Percentiles rank a stretch among this genome's conserved stretches.
These are phyloP conservation scores for Calendula officinalis DNA, from an alignment of 129 eudicot genomes.

Conservation along the genomic window DNA sequence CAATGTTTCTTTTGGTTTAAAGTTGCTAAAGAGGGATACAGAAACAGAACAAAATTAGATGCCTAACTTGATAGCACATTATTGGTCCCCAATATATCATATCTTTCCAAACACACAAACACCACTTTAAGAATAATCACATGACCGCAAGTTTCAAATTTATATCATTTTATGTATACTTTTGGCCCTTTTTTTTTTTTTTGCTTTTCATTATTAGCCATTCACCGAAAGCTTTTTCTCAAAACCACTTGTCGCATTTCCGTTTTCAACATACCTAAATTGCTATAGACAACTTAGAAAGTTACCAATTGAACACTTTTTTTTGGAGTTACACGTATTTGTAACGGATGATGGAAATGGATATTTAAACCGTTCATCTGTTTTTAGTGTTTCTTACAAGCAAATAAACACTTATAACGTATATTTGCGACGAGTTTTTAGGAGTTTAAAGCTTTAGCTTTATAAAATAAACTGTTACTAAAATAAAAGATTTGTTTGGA, in stretches of 20 bases:
- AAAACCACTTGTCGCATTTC: conserved; percentile 26
- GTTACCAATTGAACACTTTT: conserved; percentile 9
- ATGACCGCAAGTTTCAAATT: conserved; percentile 12
- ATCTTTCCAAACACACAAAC: conserved; percentile 14
- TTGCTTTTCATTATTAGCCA: conserved; percentile 19
- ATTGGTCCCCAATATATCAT: conserved; percentile 28
- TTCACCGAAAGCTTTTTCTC: conserved; percentile 26
- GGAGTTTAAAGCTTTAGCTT: no score
- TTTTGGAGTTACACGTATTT: neutral
- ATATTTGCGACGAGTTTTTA: no score
- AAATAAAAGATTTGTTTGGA: no score
- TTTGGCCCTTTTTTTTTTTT: conserved; percentile 7
- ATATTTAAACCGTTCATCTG: no score
- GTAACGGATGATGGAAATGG: no score
- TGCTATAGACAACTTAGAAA: conserved; percentile 3
- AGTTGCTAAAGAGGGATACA: conserved; percentile 6
- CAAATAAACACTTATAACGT: no score
- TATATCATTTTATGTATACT: conserved; percentile 6
- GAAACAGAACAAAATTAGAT: conserved; percentile 11
- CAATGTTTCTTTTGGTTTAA: conserved; percentile 18
- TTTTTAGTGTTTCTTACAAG: no score
- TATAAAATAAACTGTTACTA: no score
- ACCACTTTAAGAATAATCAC: conserved; percentile 30
- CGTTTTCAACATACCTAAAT: conserved; percentile 18
- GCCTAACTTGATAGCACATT: conserved; percentile 14